A percentile compares a stretch with the other conserved stretches of the same genome.
These are phyloP conservation scores for Aspergillus sp. DNA, from an alignment of 2,329 filamentous ascomycete genomes.

Conservation along the genomic window DNA sequence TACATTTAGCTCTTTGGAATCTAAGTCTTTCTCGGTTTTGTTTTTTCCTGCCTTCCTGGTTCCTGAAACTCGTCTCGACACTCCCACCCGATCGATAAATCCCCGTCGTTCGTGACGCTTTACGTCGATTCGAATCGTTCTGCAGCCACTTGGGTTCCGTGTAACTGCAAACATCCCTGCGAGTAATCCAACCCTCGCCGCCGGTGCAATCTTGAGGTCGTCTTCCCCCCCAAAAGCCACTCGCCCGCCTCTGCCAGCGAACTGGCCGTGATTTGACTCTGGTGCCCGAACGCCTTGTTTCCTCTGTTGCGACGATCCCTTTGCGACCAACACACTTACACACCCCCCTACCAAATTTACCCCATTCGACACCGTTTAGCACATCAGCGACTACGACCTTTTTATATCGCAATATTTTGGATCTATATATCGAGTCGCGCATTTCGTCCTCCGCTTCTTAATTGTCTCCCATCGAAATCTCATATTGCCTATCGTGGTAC, in stretches of 20 bases:
- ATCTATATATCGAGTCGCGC: background rate
- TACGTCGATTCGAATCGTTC: slow-evolving; percentile 17
- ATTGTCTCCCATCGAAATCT: background rate
- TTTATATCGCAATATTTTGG: background rate
- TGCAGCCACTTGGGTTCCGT: slow-evolving; percentile 23
- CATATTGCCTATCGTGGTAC: background rate
- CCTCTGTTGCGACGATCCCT: slow-evolving; percentile 25
- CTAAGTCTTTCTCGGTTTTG: slow-evolving; percentile 12
- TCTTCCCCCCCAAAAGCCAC: slow-evolving; percentile 26
- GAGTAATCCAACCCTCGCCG: slow-evolving; percentile 30
- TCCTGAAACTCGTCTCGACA: slow-evolving; percentile 8
- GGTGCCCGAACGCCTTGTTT: slow-evolving; percentile 39
- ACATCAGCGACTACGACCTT: background rate
- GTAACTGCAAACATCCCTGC: slow-evolving; percentile 35
- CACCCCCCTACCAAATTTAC: background rate
- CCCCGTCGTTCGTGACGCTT: slow-evolving; percentile 13
- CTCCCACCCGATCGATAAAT: slow-evolving; percentile 8
- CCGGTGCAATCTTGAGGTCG: slow-evolving; percentile 19
- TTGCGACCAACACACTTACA: slow-evolving; percentile 11
- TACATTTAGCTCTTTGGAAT: slow-evolving; percentile 2
- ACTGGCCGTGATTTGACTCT: slow-evolving; percentile 30
- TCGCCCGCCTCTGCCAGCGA: slow-evolving; percentile 29
- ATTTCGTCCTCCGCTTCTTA: background rate
- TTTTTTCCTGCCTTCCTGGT: slow-evolving; percentile 6
- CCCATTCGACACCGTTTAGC: background rate